phyloP scores from a whole-genome alignment of 2,329 filamentous ascomycete species.

The Fragosphaeria purpurea region DNA sequence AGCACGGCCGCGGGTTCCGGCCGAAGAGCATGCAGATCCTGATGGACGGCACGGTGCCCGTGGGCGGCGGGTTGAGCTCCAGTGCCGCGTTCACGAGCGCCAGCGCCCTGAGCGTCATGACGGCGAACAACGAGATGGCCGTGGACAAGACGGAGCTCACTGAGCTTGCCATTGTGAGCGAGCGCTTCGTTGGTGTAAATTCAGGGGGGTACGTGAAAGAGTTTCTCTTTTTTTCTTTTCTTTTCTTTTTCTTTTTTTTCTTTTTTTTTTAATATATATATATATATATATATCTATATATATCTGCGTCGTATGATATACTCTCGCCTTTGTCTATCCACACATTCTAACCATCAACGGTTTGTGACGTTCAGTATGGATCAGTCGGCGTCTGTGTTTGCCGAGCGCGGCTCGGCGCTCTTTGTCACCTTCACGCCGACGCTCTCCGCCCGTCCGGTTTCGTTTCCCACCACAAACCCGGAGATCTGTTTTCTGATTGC shows the following conservation, averaged over 20 bases:
- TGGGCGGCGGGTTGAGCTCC: slow-evolving; percentile 84
- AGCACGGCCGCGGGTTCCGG: slow-evolving; percentile 47
- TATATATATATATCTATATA: no score
- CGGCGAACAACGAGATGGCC: slow-evolving; percentile 65
- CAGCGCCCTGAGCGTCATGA: slow-evolving; percentile 77
- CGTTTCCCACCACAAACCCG: slow-evolving; percentile 70
- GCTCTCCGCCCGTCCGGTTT: slow-evolving; percentile 65
- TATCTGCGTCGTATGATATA: no score
- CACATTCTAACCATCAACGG: not conserved
- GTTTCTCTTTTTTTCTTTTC: not conserved
- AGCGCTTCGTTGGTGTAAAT: slow-evolving; percentile 90
- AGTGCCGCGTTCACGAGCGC: slow-evolving; percentile 91
- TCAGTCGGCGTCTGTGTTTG: slow-evolving; percentile 92
- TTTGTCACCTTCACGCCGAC: slow-evolving; percentile 82
- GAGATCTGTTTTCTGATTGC: slow-evolving; percentile 88
- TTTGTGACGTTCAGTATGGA: slow-evolving; percentile 64
- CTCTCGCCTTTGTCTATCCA: no score
- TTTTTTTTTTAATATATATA: no score
- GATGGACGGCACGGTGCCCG: slow-evolving; percentile 84
- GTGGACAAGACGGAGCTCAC: slow-evolving; percentile 89
- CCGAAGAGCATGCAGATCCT: slow-evolving; percentile 77
- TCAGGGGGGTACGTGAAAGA: slow-evolving; percentile 63
- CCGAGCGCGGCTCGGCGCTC: slow-evolving; percentile 71
- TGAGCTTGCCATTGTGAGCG: slow-evolving; percentile 87
- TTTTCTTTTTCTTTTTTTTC: no score